Percentiles rank a stretch among this genome's conserved stretches.
phyloP scores from a whole-genome alignment of 129 eudicot genomes.

The Kitagawia praeruptora region DNA sequence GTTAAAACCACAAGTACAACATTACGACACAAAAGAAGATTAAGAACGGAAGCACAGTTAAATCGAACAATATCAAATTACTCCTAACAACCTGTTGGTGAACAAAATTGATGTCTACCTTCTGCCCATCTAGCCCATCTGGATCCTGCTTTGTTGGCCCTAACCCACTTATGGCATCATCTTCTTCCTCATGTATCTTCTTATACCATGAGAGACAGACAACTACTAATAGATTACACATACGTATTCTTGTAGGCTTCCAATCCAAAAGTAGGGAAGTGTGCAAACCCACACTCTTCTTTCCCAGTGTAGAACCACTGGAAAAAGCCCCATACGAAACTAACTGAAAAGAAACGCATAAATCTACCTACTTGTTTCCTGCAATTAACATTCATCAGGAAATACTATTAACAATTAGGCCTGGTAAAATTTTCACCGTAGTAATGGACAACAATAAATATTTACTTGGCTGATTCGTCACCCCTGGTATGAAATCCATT shows the following conservation, averaged over 20 bases:
- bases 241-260: slow-evolving; percentile 52
- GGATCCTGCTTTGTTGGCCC: no score
- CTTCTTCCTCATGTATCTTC: no score
- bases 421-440: background rate
- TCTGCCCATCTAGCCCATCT: no score
- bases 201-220: background rate
- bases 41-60: no score
- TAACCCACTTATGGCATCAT: no score
- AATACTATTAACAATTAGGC: background rate
- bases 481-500: slow-evolving; percentile 75
- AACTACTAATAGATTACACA: background rate
- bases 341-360: slow-evolving; percentile 49
- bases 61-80: no score
- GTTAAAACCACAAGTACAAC: no score
- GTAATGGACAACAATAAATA: background rate
- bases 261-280: slow-evolving; percentile 56
- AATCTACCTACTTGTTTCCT: slow-evolving; percentile 83
- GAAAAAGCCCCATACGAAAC: slow-evolving; percentile 83
- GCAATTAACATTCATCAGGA: slow-evolving; percentile 1
- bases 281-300: slow-evolving; percentile 50
- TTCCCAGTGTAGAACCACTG: slow-evolving; percentile 84
- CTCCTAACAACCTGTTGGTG: no score
- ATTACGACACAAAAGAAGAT: no score
- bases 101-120: no score
- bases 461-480: slow-evolving; percentile 60